Percentiles rank a stretch among this genome's conserved stretches.
Conservation (phyloP, 305 asterid genomes). For the Stenogyne calaminthoides region DNA sequence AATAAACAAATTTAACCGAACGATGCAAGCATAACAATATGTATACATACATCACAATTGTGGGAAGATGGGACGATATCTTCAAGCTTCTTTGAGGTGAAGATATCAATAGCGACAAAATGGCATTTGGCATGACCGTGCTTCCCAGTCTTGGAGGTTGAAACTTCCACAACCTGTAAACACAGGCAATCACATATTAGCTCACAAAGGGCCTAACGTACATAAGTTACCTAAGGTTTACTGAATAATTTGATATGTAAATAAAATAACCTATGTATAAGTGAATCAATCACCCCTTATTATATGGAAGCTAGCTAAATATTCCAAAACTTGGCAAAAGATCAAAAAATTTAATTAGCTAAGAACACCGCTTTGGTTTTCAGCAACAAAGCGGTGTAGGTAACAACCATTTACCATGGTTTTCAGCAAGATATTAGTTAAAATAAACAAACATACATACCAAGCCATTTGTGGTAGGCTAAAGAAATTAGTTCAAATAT, state of each 20-base stretch:
- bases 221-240: background rate
- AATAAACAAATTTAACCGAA: background rate
- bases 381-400: background rate
- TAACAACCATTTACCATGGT: background rate
- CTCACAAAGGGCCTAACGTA: background rate
- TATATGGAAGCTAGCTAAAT: background rate
- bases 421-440: background rate
- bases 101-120: constrained; percentile 78
- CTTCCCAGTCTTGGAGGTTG: constrained; percentile 85
- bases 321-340: background rate
- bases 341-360: background rate
- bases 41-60: constrained; percentile 59
- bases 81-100: constrained; percentile 77
- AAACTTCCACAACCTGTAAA: constrained; percentile 77
- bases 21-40: background rate
- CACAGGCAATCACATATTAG: background rate
- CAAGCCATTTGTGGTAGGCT: no score
- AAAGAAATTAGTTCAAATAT: background rate
- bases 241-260: background rate
- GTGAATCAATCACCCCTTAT: background rate
- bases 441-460: no score
- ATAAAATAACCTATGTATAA: background rate
- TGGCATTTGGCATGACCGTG: constrained; percentile 89
- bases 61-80: constrained; percentile 87
- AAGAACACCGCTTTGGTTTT: background rate